Conservation (phyloP, 495 filamentous ascomycete genomes). For the Hypomontagnella monticulosa region DNA sequence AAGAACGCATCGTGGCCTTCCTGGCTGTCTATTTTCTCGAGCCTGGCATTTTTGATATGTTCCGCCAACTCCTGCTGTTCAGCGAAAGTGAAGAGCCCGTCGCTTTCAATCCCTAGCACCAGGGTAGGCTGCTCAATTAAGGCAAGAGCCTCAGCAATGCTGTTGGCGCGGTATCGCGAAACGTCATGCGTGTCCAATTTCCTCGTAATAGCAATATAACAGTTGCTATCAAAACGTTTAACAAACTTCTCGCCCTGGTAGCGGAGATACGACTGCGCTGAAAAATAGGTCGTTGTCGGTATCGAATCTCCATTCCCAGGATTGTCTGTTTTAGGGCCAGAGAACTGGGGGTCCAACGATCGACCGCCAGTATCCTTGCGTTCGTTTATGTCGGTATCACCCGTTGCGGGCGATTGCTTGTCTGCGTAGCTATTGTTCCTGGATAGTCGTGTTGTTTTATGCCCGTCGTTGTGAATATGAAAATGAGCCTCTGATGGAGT, state of each 20-base stretch:
- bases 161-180: conserved; percentile 72
- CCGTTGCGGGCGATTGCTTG: conserved; percentile 50
- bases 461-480: conserved; percentile 95
- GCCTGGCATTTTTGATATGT: conserved; percentile 77
- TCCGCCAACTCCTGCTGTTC: conserved; percentile 92
- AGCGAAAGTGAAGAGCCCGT: conserved; percentile 95
- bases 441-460: conserved; percentile 64
- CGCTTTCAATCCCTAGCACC: conserved; percentile 91
- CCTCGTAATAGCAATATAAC: conserved; percentile 97
- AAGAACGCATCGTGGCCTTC: conserved; percentile 98
- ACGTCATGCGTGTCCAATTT: conserved; percentile 99
- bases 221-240: conserved; percentile 95
- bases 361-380: conserved; percentile 47
- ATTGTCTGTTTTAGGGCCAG: conserved; percentile 62
- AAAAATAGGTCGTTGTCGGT: conserved; percentile 86
- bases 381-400: conserved; percentile 16
- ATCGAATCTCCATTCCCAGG: conserved; percentile 56
- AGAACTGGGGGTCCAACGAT: conserved; percentile 77
- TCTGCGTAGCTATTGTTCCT: conserved; percentile 50
- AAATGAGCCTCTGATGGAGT: conserved; percentile 85
- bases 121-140: conserved; percentile 87
- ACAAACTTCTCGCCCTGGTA: conserved; percentile 98
- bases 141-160: conserved; percentile 76
- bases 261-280: conserved; percentile 96
- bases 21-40: conserved; percentile 88